Conservation (phyloP, 495 filamentous ascomycete species). For the Neurospora sp. region DNA sequence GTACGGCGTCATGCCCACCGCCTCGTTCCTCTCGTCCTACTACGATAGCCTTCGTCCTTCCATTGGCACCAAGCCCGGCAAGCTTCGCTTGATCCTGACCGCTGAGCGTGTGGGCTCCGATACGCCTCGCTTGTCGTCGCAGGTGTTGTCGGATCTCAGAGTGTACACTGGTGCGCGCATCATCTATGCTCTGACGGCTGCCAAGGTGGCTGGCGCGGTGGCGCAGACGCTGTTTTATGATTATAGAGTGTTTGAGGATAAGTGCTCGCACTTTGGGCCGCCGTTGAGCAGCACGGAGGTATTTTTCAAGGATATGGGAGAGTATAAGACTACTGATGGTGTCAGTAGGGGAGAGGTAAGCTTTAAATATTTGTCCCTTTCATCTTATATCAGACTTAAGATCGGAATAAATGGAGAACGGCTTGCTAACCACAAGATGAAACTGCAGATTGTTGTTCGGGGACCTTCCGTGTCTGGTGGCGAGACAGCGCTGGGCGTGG, state of each 20-base stretch:
- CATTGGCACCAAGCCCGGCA: slow-evolving; percentile 56
- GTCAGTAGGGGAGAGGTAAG: slow-evolving; percentile 54
- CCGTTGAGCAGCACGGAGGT: slow-evolving; percentile 75
- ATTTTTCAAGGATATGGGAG: slow-evolving; percentile 49
- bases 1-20: slow-evolving; percentile 61
- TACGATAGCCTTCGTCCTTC: slow-evolving; percentile 48
- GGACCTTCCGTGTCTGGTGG: slow-evolving; percentile 60
- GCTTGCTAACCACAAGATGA: not conserved
- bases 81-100: slow-evolving; percentile 64
- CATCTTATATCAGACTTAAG: not conserved
- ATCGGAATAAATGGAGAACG: not conserved
- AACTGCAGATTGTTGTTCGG: slow-evolving; percentile 46
- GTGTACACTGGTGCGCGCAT: slow-evolving; percentile 71
- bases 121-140: slow-evolving; percentile 48
- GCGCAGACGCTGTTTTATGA: slow-evolving; percentile 79
- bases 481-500: slow-evolving; percentile 48
- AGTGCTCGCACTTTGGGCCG: slow-evolving; percentile 66
- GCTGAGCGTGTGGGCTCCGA: slow-evolving; percentile 47
- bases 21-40: slow-evolving; percentile 51
- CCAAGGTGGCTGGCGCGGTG: slow-evolving; percentile 75
- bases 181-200: slow-evolving; percentile 74
- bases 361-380: not conserved
- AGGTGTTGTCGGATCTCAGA: slow-evolving; percentile 66
- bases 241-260: slow-evolving; percentile 55
- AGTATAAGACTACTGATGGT: slow-evolving; percentile 50